Evolutionary conservation across 352 stramenopile species (phyloP), one percentile per base, ranked within the genome.

Genomic region (Blastocystis sp.): DNA sequence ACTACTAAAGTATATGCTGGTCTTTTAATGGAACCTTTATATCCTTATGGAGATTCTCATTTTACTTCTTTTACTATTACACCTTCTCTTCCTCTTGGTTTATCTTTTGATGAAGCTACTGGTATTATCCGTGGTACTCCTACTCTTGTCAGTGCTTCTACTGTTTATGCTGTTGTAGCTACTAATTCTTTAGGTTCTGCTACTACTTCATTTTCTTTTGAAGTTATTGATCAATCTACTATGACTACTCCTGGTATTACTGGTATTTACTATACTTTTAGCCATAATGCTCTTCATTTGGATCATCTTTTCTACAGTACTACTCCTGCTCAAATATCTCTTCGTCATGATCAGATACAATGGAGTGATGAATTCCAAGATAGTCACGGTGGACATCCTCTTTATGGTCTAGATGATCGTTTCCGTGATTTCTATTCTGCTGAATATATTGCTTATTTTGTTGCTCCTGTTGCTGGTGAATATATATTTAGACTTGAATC

Each of bases 381-480:
- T 62, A 62, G 54, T 30, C n/a, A n/a, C n/a, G n/a, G n/a, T n/a
- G 42, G 39, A 7, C 54, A 42, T 39, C 52, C 52, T 41, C n/a
- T n/a, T n/a, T n/a, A n/a, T n/a, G 52, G 52, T 34, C 21, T 62
- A 42, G 52, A 62, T 41, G 24, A 42, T 35, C 52, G 52, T 11
- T 62, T 62, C 36, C 39, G 48, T 4, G 24, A 62, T 19, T 62
- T 54, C 40, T 62, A 62, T 27, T 62, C 52, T 24, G 52, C 52
- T 2, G 48, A 62, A 27, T 62, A 54, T 30, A 54, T 54, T 28
- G 30, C 52, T 2, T 62, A 62, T 28, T 5, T 62, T 3, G 24
- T 48, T 7, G 35, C 54, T 13, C 16, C n/a, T 19, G 16, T 23
- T 13, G 9, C 16, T 1, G 52, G 33, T 9, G 18, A 16, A 11